Evolutionary conservation across 2,329 filamentous ascomycete genomes (phyloP).

Genomic region (Aureobasidium melanogenum): DNA sequence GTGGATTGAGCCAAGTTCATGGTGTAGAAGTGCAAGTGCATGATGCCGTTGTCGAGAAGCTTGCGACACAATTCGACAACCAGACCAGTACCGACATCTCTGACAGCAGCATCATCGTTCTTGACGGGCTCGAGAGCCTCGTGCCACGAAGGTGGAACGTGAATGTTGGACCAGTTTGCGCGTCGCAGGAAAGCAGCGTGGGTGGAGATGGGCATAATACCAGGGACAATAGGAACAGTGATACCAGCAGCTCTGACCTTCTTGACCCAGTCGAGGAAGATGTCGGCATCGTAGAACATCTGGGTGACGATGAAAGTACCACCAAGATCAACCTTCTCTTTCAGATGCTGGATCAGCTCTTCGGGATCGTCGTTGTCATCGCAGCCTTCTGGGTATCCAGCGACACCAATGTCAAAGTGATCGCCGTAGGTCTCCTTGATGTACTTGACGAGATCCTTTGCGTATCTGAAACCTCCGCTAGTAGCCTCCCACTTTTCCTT

Average conservation of each 20-base stretch:
- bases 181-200: slow-evolving; percentile 87
- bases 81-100: slow-evolving; percentile 78
- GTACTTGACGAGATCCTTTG: slow-evolving; percentile 79
- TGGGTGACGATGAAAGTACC: slow-evolving; percentile 93
- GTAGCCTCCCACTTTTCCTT: slow-evolving; percentile 88
- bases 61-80: slow-evolving; percentile 85
- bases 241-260: slow-evolving; percentile 83
- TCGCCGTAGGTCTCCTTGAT: slow-evolving; percentile 71
- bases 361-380: slow-evolving; percentile 90
- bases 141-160: slow-evolving; percentile 73
- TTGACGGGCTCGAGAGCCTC: slow-evolving; percentile 82
- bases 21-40: slow-evolving; percentile 89
- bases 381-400: slow-evolving; percentile 90
- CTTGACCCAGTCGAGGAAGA: slow-evolving; percentile 83
- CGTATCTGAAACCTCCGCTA: slow-evolving; percentile 82
- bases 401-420: slow-evolving; percentile 96
- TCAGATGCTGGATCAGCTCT: slow-evolving; percentile 77
- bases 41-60: slow-evolving; percentile 74
- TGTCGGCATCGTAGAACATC: slow-evolving; percentile 98
- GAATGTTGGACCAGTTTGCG: slow-evolving; percentile 83
- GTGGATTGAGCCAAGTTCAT: slow-evolving; percentile 98
- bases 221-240: slow-evolving; percentile 70
- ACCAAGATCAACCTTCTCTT: slow-evolving; percentile 93
- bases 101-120: slow-evolving; percentile 88
- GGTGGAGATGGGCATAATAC: slow-evolving; percentile 91